Evolutionary conservation across 2,329 filamentous ascomycete genomes (phyloP), one percentile per base, ranked within the genome.

Genomic region (Arthrobotrys sinensis): DNA sequence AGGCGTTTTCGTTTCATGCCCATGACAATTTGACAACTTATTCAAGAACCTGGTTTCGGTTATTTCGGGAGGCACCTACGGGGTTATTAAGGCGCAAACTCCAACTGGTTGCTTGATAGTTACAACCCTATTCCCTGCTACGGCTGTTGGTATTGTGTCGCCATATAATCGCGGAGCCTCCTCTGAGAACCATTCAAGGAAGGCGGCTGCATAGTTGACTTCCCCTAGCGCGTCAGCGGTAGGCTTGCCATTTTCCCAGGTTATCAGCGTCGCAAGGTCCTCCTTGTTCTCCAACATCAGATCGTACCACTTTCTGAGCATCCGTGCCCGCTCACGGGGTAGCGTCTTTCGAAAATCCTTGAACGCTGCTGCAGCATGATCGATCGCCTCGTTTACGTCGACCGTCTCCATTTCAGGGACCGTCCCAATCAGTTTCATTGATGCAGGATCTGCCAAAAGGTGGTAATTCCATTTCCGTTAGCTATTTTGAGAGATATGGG

Each of bases 171-270:
- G 86, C 1, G 91, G 91, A 1, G 92, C 92, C 85, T 94, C 92
- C 83, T 93, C 92, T 79, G 89, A 90, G 84, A 94, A 94, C 92
- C 92, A 94, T 84, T 93, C 91, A 79, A 93, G 89, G 84, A 93
- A 94, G 83, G 87, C 90, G 73, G 92, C 90, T 7, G 92, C 91
- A 82, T 94, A 94, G 40, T 87, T 86, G 6, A 90, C 89, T 85
- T 94, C 92, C 43, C 90, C 91, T 83, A 89, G 89, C 40, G 92
- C 91, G 83, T 94, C 92, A 34, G 91, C 89, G 32, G 92, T 83
- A 0, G 93, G 92, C 86, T 97, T 97, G 80, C 93, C 93, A 81
- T 96, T 96, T 86, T 97, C 93, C 90, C 91, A 93, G 45, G 93
- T 96, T 82, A 97, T 94, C 79, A 97, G 87, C 78, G 88, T 93